Evolutionary conservation across 163 green algal genomes (phyloP).

Genomic region (Scenedesmus sp.): DNA sequence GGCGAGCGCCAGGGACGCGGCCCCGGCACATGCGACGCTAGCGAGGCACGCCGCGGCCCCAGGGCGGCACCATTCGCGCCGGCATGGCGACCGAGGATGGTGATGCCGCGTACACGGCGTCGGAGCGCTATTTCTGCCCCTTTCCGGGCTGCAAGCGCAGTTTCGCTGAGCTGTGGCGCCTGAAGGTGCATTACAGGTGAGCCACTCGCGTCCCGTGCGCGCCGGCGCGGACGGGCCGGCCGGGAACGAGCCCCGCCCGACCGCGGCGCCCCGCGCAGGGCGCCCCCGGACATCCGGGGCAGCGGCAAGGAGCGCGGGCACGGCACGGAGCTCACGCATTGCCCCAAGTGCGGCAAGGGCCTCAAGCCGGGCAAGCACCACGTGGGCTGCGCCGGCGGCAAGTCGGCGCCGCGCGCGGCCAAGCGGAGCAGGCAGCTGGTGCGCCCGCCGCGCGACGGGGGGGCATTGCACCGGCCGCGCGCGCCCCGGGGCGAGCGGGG

Average conservation of each 20-base stretch:
- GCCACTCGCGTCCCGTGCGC: not conserved
- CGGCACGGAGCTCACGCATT: conserved; percentile 80
- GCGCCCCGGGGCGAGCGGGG: too few relatives aligned
- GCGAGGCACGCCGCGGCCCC: too few relatives aligned
- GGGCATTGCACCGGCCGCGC: too few relatives aligned
- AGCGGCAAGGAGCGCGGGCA: conserved; percentile 88
- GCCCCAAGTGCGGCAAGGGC: conserved; percentile 83
- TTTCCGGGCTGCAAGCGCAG: conserved; percentile 68
- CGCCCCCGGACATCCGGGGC: conserved; percentile 83
- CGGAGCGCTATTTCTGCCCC: conserved; percentile 58
- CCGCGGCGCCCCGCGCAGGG: too few relatives aligned
- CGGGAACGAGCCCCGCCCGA: too few relatives aligned
- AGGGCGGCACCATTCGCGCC: too few relatives aligned
- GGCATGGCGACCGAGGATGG: too few relatives aligned
- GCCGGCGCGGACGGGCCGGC: conserved; percentile 31
- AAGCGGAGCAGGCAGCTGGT: conserved; percentile 66
- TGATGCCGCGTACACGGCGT: too few relatives aligned
- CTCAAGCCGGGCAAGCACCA: conserved; percentile 88
- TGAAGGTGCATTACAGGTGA: conserved; percentile 65
- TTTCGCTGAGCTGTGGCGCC: conserved; percentile 73
- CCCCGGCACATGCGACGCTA: too few relatives aligned
- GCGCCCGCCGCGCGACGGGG: too few relatives aligned
- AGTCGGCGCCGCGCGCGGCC: conserved; percentile 59
- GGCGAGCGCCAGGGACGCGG: too few relatives aligned
- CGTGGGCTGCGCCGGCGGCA: conserved; percentile 78